phyloP scores from a whole-genome alignment of 371 early-diverging fungal species.

The Mucor sp. region DNA sequence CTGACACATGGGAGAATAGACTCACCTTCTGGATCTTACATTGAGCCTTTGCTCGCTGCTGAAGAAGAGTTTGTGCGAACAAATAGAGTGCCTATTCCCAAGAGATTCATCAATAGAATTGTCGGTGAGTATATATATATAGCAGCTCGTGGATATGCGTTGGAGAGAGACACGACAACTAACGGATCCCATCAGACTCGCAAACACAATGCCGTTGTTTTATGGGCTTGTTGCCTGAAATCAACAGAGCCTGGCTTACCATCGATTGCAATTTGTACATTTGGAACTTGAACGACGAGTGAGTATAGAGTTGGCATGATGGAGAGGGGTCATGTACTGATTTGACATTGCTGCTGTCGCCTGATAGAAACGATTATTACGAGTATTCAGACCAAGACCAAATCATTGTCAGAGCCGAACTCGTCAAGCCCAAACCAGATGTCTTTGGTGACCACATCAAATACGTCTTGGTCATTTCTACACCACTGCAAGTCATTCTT shows the following conservation, averaged over 20 bases:
- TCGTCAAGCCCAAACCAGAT: constrained; percentile 72
- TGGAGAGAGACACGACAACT: no score
- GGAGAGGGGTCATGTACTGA: no score
- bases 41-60: constrained; percentile 21
- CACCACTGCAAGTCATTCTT: constrained; percentile 80
- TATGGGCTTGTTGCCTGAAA: constrained; percentile 85
- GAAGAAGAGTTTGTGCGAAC: constrained; percentile 56
- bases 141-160: no score
- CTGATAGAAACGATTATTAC: constrained; percentile 58
- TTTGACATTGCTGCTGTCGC: no score
- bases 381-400: constrained; percentile 87
- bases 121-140: constrained; percentile 60
- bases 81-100: constrained; percentile 64
- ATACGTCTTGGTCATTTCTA: constrained; percentile 82
- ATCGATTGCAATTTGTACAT: constrained; percentile 76
- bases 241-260: constrained; percentile 80
- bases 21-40: constrained; percentile 26
- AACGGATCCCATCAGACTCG: not conserved
- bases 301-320: constrained; percentile 1
- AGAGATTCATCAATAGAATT: constrained; percentile 70
- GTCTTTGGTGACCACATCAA: constrained; percentile 78
- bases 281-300: constrained; percentile 79
- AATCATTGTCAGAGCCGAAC: constrained; percentile 75
- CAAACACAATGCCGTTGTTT: constrained; percentile 73
- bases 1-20: constrained; percentile 6